Evolutionary conservation across 2,329 filamentous ascomycete genomes (phyloP).

Genomic region (Juglanconis juglandina): DNA sequence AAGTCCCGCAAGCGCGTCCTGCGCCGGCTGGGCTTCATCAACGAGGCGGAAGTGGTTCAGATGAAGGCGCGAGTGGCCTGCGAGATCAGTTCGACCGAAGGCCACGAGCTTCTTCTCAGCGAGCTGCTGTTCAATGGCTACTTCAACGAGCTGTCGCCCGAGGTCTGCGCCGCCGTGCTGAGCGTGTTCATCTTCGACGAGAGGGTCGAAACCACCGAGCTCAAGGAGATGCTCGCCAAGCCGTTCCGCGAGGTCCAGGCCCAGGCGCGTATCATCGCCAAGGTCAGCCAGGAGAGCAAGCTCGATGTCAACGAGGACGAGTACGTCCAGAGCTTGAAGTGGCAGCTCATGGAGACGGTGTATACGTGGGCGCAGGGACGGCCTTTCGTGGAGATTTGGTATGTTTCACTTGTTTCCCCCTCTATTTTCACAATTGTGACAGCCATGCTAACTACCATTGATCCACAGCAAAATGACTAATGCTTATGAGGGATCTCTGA

Average conservation of each 20-base stretch:
- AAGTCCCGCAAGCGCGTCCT: constrained; percentile 95
- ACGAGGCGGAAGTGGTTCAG: constrained; percentile 91
- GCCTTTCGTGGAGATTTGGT: constrained; percentile 93
- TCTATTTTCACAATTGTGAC: no score
- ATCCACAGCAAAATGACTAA: constrained; percentile 87
- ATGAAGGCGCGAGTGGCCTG: constrained; percentile 96
- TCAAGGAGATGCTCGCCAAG: constrained; percentile 83
- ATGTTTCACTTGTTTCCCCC: constrained; percentile 37
- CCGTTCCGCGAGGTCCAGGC: constrained; percentile 82
- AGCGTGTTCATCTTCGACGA: constrained; percentile 98
- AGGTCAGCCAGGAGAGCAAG: constrained; percentile 93
- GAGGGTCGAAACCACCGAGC: constrained; percentile 73
- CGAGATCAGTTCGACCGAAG: constrained; percentile 87
- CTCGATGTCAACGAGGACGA: constrained; percentile 91
- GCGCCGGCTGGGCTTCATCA: constrained; percentile 90
- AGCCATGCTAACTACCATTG: constrained; percentile 10
- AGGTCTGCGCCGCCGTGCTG: constrained; percentile 80
- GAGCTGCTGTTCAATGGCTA: constrained; percentile 95
- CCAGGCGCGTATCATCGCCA: constrained; percentile 84
- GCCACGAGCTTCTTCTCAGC: constrained; percentile 88
- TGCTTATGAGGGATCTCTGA: constrained; percentile 93
- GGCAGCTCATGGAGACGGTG: constrained; percentile 95
- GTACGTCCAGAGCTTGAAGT: constrained; percentile 85
- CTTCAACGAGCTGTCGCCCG: constrained; percentile 91
- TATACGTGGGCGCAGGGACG: constrained; percentile 87